Evolutionary conservation across 2,329 filamentous ascomycete species (phyloP).

Genomic region (Neopestalotiopsis rosae): DNA sequence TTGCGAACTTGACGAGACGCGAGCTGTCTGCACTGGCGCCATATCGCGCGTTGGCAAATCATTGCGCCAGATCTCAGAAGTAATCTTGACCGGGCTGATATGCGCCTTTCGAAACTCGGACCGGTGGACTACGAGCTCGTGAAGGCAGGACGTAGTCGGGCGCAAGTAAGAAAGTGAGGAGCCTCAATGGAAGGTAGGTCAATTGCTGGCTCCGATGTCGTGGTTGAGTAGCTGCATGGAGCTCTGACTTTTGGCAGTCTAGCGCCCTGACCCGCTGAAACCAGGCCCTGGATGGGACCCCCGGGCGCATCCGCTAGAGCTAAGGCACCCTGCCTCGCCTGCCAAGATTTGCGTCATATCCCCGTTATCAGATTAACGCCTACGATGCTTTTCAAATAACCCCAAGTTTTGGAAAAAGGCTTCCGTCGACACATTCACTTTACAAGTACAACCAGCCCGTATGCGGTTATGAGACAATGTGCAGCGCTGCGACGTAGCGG

Average conservation of each 20-base stretch:
- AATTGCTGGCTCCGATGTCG: neutral
- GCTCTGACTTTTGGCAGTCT: neutral
- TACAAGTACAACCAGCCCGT: slow-evolving; percentile 9
- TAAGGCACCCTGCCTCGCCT: neutral
- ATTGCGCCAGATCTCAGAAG: slow-evolving; percentile 29
- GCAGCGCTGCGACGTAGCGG: slow-evolving; percentile 31
- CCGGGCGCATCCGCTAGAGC: neutral
- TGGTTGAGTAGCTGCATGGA: neutral
- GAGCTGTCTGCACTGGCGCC: slow-evolving; percentile 41
- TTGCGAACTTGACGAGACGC: slow-evolving; percentile 42
- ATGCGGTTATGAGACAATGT: slow-evolving; percentile 40
- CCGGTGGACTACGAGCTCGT: neutral
- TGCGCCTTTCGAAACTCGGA: neutral
- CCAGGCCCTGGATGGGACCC: neutral
- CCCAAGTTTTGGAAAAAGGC: neutral
- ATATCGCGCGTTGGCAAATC: slow-evolving; percentile 41
- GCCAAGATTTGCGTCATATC: neutral
- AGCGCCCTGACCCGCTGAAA: neutral
- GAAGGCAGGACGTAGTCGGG: neutral
- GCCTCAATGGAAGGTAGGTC: neutral
- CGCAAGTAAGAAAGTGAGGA: neutral
- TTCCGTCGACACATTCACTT: neutral
- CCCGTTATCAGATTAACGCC: neutral
- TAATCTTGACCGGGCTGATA: no score
- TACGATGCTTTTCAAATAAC: neutral